These are phyloP conservation scores for Aspergillus fischeri DNA, from an alignment of 2,329 filamentous ascomycete species.

Conservation along the genomic window DNA sequence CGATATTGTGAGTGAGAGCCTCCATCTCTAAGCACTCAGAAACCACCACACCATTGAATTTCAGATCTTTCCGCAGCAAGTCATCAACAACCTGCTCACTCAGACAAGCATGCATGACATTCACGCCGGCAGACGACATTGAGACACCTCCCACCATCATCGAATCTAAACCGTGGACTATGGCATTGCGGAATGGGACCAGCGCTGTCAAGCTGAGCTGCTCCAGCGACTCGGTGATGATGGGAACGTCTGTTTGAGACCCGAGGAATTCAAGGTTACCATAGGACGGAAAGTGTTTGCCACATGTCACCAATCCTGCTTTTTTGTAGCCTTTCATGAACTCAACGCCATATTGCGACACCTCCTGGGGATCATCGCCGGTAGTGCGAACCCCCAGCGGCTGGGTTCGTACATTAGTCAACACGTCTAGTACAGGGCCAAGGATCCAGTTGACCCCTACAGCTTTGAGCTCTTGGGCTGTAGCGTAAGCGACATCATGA, in stretches of 20 bases:
- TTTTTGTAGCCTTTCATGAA: constrained; percentile 91
- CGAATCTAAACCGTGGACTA: constrained; percentile 78
- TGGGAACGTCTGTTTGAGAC: constrained; percentile 85
- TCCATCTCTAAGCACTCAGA: constrained; percentile 98
- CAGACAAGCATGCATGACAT: constrained; percentile 91
- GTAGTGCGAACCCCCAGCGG: constrained; percentile 84
- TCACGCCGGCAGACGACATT: constrained; percentile 86
- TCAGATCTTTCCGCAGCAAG: constrained; percentile 78
- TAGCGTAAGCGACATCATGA: constrained; percentile 87
- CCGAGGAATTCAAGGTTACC: constrained; percentile 92
- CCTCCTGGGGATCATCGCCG: constrained; percentile 91
- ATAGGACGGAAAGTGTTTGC: constrained; percentile 95
- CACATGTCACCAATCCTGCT: constrained; percentile 81
- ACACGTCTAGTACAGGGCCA: constrained; percentile 85
- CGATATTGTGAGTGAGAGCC: constrained; percentile 88
- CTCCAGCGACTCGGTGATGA: constrained; percentile 91
- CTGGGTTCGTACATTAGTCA: constrained; percentile 89
- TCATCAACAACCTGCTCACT: constrained; percentile 92
- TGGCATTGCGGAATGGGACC: constrained; percentile 86
- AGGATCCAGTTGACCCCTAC: constrained; percentile 96
- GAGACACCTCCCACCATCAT: constrained; percentile 96
- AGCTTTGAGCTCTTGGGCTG: constrained; percentile 84
- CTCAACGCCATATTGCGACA: constrained; percentile 85
- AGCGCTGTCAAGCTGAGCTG: constrained; percentile 88
- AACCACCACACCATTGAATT: constrained; percentile 87